A percentile compares a stretch with the other conserved stretches of the same genome.
These are phyloP conservation scores for Tylopilus subfusipes DNA, from an alignment of 768 basidiomycete species.

Conservation along the genomic window DNA sequence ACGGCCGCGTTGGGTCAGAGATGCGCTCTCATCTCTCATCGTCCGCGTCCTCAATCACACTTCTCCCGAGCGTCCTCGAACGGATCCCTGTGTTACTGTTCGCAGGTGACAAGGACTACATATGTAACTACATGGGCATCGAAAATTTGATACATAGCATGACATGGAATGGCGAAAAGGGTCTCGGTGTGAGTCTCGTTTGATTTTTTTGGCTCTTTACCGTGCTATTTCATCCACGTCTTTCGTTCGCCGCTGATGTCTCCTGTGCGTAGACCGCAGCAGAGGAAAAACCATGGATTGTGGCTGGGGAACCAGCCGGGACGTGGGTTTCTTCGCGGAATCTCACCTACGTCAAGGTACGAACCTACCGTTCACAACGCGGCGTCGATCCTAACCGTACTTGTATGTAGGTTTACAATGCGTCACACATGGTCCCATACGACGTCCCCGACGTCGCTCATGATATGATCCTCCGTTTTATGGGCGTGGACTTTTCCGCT, in stretches of 20 bases:
- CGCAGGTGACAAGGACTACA: slow-evolving; percentile 92
- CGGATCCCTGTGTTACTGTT: slow-evolving; percentile 86
- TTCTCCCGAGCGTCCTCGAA: slow-evolving; percentile 76
- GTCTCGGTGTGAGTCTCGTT: slow-evolving; percentile 66
- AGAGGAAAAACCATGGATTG: slow-evolving; percentile 68
- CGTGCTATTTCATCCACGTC: background rate
- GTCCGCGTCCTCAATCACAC: slow-evolving; percentile 69
- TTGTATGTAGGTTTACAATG: slow-evolving; percentile 68
- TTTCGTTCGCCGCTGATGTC: background rate
- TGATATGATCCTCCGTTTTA: slow-evolving; percentile 98
- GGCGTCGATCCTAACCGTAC: background rate
- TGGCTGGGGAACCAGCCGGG: slow-evolving; percentile 75
- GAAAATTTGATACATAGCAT: slow-evolving; percentile 81
- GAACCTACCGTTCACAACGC: background rate
- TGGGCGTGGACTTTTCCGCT: slow-evolving; percentile 83
- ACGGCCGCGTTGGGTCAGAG: slow-evolving; percentile 56
- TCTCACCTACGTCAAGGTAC: slow-evolving; percentile 88
- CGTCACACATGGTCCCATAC: slow-evolving; percentile 93
- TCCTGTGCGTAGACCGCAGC: slow-evolving; percentile 51
- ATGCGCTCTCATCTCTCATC: slow-evolving; percentile 55
- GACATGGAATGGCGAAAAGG: slow-evolving; percentile 81
- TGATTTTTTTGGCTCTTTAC: background rate
- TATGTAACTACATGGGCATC: slow-evolving; percentile 93
- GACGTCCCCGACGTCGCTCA: slow-evolving; percentile 86
- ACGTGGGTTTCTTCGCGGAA: slow-evolving; percentile 90